Base-by-base conservation (phyloP, 2,329 filamentous ascomycete genomes). In the Neospermospora avenae region DNA sequence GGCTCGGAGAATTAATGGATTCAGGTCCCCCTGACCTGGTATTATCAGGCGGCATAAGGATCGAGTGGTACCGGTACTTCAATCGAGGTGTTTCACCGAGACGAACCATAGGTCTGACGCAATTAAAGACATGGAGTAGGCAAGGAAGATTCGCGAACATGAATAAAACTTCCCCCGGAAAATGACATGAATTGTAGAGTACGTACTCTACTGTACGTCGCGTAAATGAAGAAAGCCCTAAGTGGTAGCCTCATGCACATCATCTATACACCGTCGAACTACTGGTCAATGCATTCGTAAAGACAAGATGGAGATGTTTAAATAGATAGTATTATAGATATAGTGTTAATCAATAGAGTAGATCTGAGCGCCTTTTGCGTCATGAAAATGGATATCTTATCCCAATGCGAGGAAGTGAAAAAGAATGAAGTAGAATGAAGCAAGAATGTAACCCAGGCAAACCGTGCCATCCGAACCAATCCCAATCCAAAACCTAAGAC, bases 311-410 rank as follows among this genome's bases (percentile, higher is more conserved):
- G 34, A 54, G 14, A 42, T 25, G 5, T 39, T 25, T 16, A 54
- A 28, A 42, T 54, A 28, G 22, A 54, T 41, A 6, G n/a, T 37
- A 42, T 54, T 39, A 53, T 16, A 54, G 35, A 42, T 41, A 31
- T 25, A 54, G 35, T 25, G 51, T 18, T 54, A 41, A 42, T 42
- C 18, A 28, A 3, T 14, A 54, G 14, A 42, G 10, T 31, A 31
- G 35, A 54, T 41, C 34, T 41, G 37, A 42, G 51, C 51, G 51
- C 51, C 51, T 42, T 54, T 35, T 54, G 51, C 51, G 51, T 51
- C 51, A 41, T 31, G 39, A 22, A n/a, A n/a, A 22, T 53, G 35
- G 51, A 54, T 54, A 54, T 54, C 51, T 28, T 22, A 54, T n/a
- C 10, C 24, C 35, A 39, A n/a, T 31, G 22, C 11, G 34, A 18